Percentiles rank a stretch among this genome's conserved stretches.
Conservation (phyloP, 352 stramenopile genomes). For the Blastocystis sp. region DNA sequence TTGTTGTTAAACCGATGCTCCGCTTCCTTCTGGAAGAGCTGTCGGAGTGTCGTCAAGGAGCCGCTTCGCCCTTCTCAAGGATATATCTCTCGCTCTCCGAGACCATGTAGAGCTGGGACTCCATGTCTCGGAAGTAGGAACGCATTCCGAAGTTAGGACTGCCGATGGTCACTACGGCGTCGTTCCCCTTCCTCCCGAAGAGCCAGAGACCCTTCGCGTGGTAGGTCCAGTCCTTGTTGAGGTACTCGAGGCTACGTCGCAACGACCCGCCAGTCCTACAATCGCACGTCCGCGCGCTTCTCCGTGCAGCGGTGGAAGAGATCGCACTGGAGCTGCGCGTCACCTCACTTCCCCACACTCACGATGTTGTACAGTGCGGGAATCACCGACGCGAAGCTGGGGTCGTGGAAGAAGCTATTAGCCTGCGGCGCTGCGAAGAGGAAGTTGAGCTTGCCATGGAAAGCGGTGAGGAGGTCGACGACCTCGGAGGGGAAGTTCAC, state of each 20-base stretch:
- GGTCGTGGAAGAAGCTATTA: conserved; percentile 54
- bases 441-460: background rate
- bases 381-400: conserved; percentile 44
- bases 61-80: background rate
- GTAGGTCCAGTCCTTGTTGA: conserved; percentile 43
- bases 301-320: conserved; percentile 1
- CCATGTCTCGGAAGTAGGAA: conserved; percentile 34
- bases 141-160: conserved; percentile 50
- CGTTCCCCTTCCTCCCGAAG: background rate
- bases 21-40: background rate
- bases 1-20: conserved; percentile 3
- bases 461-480: background rate
- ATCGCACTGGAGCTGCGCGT: background rate
- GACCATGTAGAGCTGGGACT: conserved; percentile 49
- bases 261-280: background rate
- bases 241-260: conserved; percentile 8
- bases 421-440: conserved; percentile 52
- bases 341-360: background rate
- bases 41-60: background rate
- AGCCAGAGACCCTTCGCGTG: conserved; percentile 31
- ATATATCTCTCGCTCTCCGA: conserved; percentile 51
- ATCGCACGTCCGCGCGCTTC: background rate
- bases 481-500: conserved; percentile 53
- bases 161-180: background rate
- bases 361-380: conserved; percentile 51